Conservation (phyloP, 805 yeast genomes). For the Teunomyces lycoperdinae region DNA sequence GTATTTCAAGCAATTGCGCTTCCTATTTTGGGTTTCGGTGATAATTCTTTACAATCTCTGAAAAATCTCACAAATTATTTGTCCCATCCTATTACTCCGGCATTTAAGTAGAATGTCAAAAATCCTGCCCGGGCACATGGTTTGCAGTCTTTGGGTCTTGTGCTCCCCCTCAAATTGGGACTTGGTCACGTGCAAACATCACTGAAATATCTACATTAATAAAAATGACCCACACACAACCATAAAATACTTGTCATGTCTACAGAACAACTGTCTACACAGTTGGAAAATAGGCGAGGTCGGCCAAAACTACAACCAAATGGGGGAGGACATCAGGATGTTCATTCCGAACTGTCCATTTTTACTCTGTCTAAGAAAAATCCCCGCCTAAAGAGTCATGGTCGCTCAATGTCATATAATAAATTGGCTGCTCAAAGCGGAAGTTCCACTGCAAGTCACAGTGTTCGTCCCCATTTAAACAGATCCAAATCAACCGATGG, state of each 20-base stretch:
- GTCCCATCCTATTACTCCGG: not conserved
- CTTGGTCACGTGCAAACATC: not conserved
- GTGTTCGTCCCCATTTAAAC: conserved; percentile 29
- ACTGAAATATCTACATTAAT: not conserved
- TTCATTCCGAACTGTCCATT: not conserved
- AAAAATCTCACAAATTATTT: not conserved
- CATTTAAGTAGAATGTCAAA: not conserved
- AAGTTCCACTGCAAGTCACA: not conserved
- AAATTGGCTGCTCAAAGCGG: not conserved
- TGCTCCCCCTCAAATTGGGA: not conserved
- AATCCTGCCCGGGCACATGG: not conserved
- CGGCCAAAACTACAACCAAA: not conserved
- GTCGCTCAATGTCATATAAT: conserved; percentile 2
- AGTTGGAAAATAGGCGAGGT: conserved; percentile 1
- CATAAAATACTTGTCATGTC: not conserved
- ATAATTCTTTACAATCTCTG: not conserved
- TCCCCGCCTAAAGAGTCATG: not conserved
- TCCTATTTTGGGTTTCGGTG: not conserved
- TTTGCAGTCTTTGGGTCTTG: not conserved
- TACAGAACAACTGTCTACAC: not conserved
- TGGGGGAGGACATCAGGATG: not conserved
- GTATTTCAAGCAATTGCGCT: not conserved
- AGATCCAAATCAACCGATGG: conserved; percentile 44
- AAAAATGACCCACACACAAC: conserved; percentile 3
- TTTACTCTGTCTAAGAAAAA: not conserved